A percentile compares a stretch with the other conserved stretches of the same genome.
Evolutionary conservation across 2,329 filamentous ascomycete species (phyloP).

Genomic region (Colletotrichum cordylinicola): DNA sequence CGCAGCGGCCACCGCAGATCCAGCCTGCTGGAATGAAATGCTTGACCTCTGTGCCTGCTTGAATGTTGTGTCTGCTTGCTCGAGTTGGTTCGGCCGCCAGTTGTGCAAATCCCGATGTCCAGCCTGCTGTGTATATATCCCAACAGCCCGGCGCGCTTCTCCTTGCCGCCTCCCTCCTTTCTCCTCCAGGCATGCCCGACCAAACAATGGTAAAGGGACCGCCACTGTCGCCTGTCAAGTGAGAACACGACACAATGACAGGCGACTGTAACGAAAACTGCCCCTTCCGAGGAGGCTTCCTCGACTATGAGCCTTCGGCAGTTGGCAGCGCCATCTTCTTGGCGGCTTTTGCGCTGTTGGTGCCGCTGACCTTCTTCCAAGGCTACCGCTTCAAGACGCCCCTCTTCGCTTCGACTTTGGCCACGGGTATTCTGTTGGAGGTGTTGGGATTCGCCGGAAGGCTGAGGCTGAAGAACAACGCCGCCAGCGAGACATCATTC

Average conservation of each 20-base stretch:
- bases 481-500: slow-evolving; percentile 41
- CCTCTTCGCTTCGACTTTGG: slow-evolving; percentile 45
- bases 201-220: slow-evolving; percentile 13
- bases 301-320: slow-evolving; percentile 40
- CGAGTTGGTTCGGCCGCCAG: background rate
- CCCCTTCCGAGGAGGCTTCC: slow-evolving; percentile 40
- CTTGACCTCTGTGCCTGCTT: background rate
- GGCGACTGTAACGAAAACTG: slow-evolving; percentile 37
- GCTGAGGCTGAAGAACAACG: slow-evolving; percentile 42
- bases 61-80: background rate
- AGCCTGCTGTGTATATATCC: slow-evolving; percentile 19
- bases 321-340: slow-evolving; percentile 47
- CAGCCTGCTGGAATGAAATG: background rate
- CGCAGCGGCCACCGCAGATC: background rate
- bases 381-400: slow-evolving; percentile 45
- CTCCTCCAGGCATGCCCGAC: slow-evolving; percentile 12
- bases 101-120: background rate
- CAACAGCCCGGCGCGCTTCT: background rate
- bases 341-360: slow-evolving; percentile 42
- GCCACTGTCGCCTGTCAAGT: slow-evolving; percentile 22
- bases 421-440: slow-evolving; percentile 47
- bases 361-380: slow-evolving; percentile 41
- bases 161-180: background rate
- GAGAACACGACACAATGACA: slow-evolving; percentile 33
- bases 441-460: slow-evolving; percentile 52